Base-by-base conservation (phyloP, 169 alveolate genomes). In the Plasmodium malariae region DNA sequence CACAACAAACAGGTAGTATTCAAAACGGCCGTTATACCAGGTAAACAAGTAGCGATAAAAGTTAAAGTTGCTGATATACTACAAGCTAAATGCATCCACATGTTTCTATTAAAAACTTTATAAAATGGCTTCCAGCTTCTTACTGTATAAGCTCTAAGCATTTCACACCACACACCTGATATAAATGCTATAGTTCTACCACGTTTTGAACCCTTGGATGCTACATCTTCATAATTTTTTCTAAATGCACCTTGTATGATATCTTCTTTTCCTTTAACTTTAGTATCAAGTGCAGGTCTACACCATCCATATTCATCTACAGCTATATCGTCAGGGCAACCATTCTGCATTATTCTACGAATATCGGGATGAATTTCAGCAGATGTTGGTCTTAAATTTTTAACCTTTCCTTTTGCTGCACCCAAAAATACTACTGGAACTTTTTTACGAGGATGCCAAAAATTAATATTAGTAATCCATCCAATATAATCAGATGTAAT, bases 91-190 rank as follows among this genome's bases (percentile, higher is more conserved):
- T 96, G 98, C 96, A 96, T 94, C 97, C 97, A 95, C 54, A 97
- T 97, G 51, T 94, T 96, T 54, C 98, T 93, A 92, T 96, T 96
- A 93, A 96, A 95, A 14, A 95, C 98, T 45, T 24, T 40, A 94
- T 90, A 96, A 87, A 96, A 95, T 93, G 95, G 95, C 59, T 94
- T 95, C 98, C 98, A 96, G 36, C 97, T 91, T 36, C 98, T 93
- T 34, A 96, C 98, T n/a, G 98, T 96, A 88, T 96, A 96, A 6
- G 98, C 98, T 48, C 98, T 89, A 43, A 96, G 95, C 97, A 96
- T 96, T 74, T 96, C 98, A 71, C 98, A 95, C 96, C 97, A 96
- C 34, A 96, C 98, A 21, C 97, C 98, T 3, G 98, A 92, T 68
- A 96, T 93, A 93, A 96, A 96, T 17, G 98, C 94, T 51, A 96